phyloP scores from a whole-genome alignment of 106 monocot species.

The Narthecium ossifragum region DNA sequence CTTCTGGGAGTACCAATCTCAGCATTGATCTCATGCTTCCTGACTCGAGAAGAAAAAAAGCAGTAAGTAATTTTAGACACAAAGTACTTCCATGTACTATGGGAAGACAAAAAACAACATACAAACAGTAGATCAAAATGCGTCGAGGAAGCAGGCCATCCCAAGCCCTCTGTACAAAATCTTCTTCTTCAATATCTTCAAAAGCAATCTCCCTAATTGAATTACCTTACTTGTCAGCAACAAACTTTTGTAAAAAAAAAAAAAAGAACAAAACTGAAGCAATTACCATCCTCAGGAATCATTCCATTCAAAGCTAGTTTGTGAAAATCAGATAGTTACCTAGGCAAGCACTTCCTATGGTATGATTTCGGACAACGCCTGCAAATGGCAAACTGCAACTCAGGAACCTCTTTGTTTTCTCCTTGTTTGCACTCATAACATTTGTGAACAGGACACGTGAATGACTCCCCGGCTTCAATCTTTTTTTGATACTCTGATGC shows the following conservation, averaged over 20 bases:
- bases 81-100: background rate
- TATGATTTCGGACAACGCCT: conserved; percentile 91
- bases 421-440: conserved; percentile 62
- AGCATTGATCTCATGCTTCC: conserved; percentile 33
- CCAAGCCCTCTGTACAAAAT: conserved; percentile 39
- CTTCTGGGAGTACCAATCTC: conserved; percentile 24
- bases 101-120: background rate
- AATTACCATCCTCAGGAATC: background rate
- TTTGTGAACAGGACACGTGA: conserved; percentile 80
- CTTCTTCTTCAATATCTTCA: conserved; percentile 24
- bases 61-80: background rate
- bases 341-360: conserved; percentile 92
- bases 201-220: conserved; percentile 30
- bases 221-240: background rate
- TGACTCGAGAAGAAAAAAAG: conserved; percentile 3
- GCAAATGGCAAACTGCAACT: conserved; percentile 87
- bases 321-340: conserved; percentile 33
- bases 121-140: conserved; percentile 53
- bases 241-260: background rate
- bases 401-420: conserved; percentile 60
- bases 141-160: conserved; percentile 35
- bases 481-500: conserved; percentile 45
- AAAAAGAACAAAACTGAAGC: background rate
- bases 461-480: conserved; percentile 54
- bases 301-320: background rate